These are phyloP conservation scores for Groenewaldozyma auringiensis DNA, from an alignment of 1,139 yeast genomes.

Conservation along the genomic window DNA sequence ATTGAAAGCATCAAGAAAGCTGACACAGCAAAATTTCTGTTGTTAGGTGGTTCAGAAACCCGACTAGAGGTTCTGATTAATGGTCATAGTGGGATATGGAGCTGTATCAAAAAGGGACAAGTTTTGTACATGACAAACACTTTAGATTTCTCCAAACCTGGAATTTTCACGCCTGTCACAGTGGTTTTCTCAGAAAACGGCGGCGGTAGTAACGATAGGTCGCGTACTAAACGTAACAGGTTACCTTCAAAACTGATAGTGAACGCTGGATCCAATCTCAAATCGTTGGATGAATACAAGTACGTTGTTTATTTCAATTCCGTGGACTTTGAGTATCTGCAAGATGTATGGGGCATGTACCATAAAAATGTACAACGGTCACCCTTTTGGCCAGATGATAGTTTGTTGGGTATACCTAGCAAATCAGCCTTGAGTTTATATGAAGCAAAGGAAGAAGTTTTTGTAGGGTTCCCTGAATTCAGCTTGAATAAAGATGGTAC, in stretches of 20 bases:
- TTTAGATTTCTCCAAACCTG: no score
- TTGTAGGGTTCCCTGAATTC: no score
- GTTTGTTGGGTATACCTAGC: no score
- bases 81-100: not conserved
- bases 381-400: no score
- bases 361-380: no score
- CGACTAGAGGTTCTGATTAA: not conserved
- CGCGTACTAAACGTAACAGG: not conserved
- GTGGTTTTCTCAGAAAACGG: not conserved
- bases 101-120: not conserved
- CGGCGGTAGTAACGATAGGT: not conserved
- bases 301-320: not conserved
- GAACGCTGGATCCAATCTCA: not conserved
- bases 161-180: not conserved
- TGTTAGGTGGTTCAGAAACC: not conserved
- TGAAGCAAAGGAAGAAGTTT: no score
- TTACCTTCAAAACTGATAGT: not conserved
- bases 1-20: not conserved
- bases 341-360: not conserved
- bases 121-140: not conserved
- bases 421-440: no score
- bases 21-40: not conserved
- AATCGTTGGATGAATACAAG: not conserved
- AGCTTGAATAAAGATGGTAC: no score
- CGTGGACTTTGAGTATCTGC: not conserved